These are phyloP conservation scores for Lablab purpureus DNA, from an alignment of 306 rosid genomes.

Conservation along the genomic window DNA sequence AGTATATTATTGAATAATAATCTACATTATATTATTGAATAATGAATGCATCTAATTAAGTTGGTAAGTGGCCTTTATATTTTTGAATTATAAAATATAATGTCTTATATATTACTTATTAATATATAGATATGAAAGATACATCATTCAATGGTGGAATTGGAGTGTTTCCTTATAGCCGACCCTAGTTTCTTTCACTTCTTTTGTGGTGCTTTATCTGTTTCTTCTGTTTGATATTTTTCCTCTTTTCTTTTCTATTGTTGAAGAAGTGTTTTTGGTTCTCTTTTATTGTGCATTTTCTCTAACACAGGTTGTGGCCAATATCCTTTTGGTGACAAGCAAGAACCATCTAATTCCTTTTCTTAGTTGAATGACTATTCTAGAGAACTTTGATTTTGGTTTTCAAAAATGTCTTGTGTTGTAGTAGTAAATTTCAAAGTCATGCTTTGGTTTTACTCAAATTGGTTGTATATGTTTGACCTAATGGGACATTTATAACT, in stretches of 20 bases:
- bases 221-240: slow-evolving; percentile 9
- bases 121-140: neutral
- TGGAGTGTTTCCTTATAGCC: slow-evolving; percentile 17
- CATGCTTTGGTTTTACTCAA: slow-evolving; percentile 6
- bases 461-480: neutral
- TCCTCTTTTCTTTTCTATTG: neutral
- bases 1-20: no score
- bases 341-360: neutral
- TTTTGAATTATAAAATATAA: neutral
- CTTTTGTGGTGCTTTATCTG: slow-evolving; percentile 27
- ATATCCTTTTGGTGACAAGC: neutral
- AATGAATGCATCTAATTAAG: neutral
- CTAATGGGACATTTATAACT: neutral
- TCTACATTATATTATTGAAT: neutral
- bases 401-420: neutral
- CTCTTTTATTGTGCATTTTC: neutral
- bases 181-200: slow-evolving; percentile 31
- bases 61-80: neutral
- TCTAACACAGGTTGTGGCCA: neutral
- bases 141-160: slow-evolving; percentile 11
- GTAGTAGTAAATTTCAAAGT: neutral
- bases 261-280: neutral
- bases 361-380: neutral
- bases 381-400: neutral
- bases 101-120: neutral